Conservation (phyloP, 2,329 filamentous ascomycete genomes). For the Ophiosphaerella herpotricha region DNA sequence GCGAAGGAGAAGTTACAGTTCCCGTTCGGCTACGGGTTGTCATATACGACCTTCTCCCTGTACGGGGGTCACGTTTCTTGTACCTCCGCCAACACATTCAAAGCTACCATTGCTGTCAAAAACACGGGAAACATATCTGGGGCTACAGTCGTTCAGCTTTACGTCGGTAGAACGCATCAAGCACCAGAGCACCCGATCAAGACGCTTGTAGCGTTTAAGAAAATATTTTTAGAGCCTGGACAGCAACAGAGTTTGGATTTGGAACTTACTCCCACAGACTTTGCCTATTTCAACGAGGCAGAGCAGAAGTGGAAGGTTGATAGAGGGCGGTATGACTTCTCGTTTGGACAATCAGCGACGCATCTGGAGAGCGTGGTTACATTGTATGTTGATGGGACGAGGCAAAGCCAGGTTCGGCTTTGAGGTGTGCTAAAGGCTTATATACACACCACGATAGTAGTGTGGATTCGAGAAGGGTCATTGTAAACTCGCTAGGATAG, state of each 20-base stretch:
- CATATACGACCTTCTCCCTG: constrained; percentile 49
- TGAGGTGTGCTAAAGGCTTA: neutral
- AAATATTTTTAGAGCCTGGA: constrained; percentile 63
- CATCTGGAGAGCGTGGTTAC: constrained; percentile 30
- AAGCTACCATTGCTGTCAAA: constrained; percentile 48
- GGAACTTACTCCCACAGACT: constrained; percentile 24
- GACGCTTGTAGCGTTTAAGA: constrained; percentile 70
- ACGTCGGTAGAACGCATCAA: constrained; percentile 57
- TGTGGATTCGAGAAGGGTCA: no score
- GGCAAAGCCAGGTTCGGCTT: constrained; percentile 7
- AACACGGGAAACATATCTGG: constrained; percentile 59
- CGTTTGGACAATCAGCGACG: constrained; percentile 36
- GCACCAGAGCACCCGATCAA: constrained; percentile 61
- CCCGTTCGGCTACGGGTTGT: constrained; percentile 47
- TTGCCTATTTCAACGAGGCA: constrained; percentile 40
- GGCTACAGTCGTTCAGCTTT: constrained; percentile 61
- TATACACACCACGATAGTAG: no score
- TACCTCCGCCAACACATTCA: constrained; percentile 54
- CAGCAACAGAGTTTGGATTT: constrained; percentile 64
- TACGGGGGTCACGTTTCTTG: constrained; percentile 63
- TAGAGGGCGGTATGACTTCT: constrained; percentile 36
- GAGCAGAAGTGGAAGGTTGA: constrained; percentile 37
- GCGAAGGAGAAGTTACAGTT: constrained; percentile 55
- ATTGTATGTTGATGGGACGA: constrained; percentile 25
- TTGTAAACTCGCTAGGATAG: no score